Evolutionary conservation across 2,329 filamentous ascomycete genomes (phyloP).

Genomic region (Coniochaeta prunicola): DNA sequence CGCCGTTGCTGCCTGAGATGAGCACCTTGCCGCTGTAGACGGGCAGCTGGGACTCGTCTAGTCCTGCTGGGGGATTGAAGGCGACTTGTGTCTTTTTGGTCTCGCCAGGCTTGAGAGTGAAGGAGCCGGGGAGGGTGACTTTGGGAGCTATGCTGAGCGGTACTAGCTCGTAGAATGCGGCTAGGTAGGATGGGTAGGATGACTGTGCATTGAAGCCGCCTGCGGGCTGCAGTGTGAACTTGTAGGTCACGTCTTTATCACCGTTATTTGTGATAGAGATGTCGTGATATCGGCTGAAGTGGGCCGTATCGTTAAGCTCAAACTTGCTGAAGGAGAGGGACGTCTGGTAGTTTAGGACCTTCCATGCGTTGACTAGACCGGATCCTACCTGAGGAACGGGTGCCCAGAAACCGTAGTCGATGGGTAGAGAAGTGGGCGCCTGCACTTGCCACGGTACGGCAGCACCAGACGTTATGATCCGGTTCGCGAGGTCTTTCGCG

Average conservation of each 20-base stretch:
- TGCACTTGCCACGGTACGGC: constrained; percentile 18
- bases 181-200: constrained; percentile 4
- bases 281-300: constrained; percentile 24
- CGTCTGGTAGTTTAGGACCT: constrained; percentile 30
- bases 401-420: constrained; percentile 16
- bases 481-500: constrained; percentile 19
- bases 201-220: constrained; percentile 26
- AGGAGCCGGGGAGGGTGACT: constrained; percentile 9
- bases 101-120: constrained; percentile 17
- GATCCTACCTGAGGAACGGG: constrained; percentile 32
- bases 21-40: constrained; percentile 26
- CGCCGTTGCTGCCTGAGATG: constrained; percentile 21
- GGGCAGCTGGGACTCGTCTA: constrained; percentile 18
- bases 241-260: constrained; percentile 24
- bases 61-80: constrained; percentile 15
- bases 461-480: constrained; percentile 25
- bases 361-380: constrained; percentile 33
- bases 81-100: constrained; percentile 15
- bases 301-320: constrained; percentile 35
- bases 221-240: constrained; percentile 18
- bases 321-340: constrained; percentile 28
- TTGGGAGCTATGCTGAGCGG: constrained; percentile 10
- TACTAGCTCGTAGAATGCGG: constrained; percentile 9
- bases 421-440: constrained; percentile 1
- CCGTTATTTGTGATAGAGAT: constrained; percentile 29